Base-by-base conservation (phyloP, 1,284 basidiomycete genomes). In the Cutaneotrichosporon daszewskae region DNA sequence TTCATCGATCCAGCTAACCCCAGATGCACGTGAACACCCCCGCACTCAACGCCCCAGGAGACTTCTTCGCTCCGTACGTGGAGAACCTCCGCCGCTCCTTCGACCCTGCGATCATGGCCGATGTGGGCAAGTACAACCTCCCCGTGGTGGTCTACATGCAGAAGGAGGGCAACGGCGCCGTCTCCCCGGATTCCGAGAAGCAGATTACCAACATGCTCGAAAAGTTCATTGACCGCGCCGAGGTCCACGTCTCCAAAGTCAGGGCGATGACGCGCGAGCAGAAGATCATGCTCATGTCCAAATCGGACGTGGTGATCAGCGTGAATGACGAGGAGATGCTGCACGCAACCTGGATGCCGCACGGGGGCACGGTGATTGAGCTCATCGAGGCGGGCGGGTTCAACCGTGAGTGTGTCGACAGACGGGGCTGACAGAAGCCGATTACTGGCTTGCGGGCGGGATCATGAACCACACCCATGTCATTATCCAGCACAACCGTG, bases 21-120 rank as follows among this genome's bases (percentile, higher is more conserved):
- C 42, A 64, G 61, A 71, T 71, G 68, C 65, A 64, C 44, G 60
- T 57, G 18, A 43, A 53, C 19, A 51, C 64, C 9, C 59, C 59
- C 0, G 14, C 43, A 1, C 28, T 62, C 5, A 13, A 39, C 1
- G 52, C 59, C 1, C 53, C 57, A 6, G 26, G 26, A 11, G 33
- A 45, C 14, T 67, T 64, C 47, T 67, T 59, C 45, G 53, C 55
- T 5, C 55, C 61, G 3, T 55, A 60, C 44, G 45, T 64, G 17
- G 5, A 17, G 13, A n/a, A n/a, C n/a, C n/a, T n/a, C n/a, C n/a
- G n/a, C n/a, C n/a, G n/a, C n/a, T n/a, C n/a, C n/a, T n/a, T n/a
- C n/a, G n/a, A n/a, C n/a, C n/a, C n/a, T n/a, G 10, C 26, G 20
- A 60, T 56, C 36, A 54, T 64, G 36, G 43, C 61, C 11, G 31